Percentiles rank a stretch among this genome's conserved stretches.
Conservation (phyloP, 768 basidiomycete species). For the Lactarius sp. region DNA sequence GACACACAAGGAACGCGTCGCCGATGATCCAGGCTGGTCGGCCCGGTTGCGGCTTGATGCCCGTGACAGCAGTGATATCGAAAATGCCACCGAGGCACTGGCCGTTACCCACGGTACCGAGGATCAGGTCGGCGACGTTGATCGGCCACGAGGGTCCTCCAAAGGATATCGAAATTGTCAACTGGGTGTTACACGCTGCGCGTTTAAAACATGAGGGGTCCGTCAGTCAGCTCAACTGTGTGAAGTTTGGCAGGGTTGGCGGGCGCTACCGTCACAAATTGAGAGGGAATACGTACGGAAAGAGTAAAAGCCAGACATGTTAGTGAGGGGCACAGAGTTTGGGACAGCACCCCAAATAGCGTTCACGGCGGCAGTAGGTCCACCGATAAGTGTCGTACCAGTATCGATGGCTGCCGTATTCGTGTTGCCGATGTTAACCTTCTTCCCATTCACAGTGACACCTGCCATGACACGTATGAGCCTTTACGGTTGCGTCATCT, state of each 20-base stretch:
- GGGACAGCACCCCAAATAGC: conserved; percentile 64
- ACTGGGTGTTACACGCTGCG: conserved; percentile 61
- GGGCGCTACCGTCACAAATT: not conserved
- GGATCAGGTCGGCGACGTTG: conserved; percentile 69
- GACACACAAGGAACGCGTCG: conserved; percentile 36
- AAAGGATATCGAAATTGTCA: conserved; percentile 64
- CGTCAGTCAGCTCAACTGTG: not conserved
- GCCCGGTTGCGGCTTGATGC: conserved; percentile 35
- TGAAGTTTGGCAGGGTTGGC: not conserved
- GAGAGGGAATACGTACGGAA: conserved; percentile 54
- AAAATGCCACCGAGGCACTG: conserved; percentile 61
- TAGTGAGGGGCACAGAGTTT: conserved; percentile 43
- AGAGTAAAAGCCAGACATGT: conserved; percentile 67
- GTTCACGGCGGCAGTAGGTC: conserved; percentile 55
- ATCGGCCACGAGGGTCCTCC: conserved; percentile 70
- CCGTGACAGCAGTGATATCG: conserved; percentile 52
- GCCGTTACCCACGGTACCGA: conserved; percentile 45
- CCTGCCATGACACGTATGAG: conserved; percentile 35
- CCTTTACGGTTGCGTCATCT: not conserved
- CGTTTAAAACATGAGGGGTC: conserved; percentile 8
- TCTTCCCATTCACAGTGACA: conserved; percentile 54
- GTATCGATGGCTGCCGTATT: conserved; percentile 85
- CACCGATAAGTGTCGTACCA: conserved; percentile 91
- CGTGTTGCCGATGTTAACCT: conserved; percentile 39
- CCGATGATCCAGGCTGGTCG: conserved; percentile 41